These are phyloP conservation scores for Phlegmacium glaucopus DNA, from an alignment of 768 basidiomycete genomes.

Conservation along the genomic window DNA sequence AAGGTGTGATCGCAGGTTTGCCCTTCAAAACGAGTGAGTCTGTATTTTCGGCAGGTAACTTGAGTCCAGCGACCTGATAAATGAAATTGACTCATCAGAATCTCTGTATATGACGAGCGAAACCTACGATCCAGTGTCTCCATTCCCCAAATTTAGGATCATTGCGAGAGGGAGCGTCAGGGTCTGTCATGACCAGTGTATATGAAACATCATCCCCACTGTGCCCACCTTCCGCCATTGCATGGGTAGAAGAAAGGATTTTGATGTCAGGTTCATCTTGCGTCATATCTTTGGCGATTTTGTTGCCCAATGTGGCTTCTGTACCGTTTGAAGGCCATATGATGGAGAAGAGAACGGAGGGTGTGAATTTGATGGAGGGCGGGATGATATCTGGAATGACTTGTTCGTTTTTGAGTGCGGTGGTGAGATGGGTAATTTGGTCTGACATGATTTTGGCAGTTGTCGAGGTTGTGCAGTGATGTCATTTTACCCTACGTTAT, in stretches of 20 bases:
- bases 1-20: slow-evolving; percentile 48
- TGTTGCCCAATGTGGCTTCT: slow-evolving; percentile 30
- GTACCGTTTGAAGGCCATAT: slow-evolving; percentile 36
- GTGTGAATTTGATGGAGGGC: slow-evolving; percentile 28
- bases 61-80: slow-evolving; percentile 33
- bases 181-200: slow-evolving; percentile 56
- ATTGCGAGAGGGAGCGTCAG: slow-evolving; percentile 50
- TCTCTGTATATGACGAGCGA: not conserved
- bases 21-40: slow-evolving; percentile 38
- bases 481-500: no score
- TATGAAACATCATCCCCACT: slow-evolving; percentile 35
- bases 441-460: slow-evolving; percentile 18
- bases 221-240: slow-evolving; percentile 2
- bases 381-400: slow-evolving; percentile 48
- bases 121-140: slow-evolving; percentile 54
- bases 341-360: slow-evolving; percentile 41
- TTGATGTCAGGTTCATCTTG: slow-evolving; percentile 48
- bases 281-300: slow-evolving; percentile 31
- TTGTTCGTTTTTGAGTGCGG: slow-evolving; percentile 32
- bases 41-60: slow-evolving; percentile 21
- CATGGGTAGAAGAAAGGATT: slow-evolving; percentile 42
- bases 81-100: not conserved
- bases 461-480: not conserved
- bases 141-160: slow-evolving; percentile 49
- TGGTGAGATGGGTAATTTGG: slow-evolving; percentile 29